Evolutionary conservation across 345 rosid species (phyloP), one percentile per base, ranked within the genome.

Genomic region (Cardamine chenopodiifolia): DNA sequence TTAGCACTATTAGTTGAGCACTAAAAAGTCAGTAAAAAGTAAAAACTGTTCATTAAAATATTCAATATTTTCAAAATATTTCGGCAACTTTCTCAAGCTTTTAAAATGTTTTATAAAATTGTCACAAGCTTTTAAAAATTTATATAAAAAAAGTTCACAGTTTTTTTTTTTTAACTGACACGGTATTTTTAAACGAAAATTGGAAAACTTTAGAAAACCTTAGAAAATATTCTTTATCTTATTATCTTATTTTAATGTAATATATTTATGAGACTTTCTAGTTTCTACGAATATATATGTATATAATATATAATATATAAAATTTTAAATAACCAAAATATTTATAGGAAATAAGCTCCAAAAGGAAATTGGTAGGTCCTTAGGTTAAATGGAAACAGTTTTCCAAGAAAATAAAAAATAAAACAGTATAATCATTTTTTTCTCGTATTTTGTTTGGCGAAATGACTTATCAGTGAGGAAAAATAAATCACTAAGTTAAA

Each of bases 361-460:
- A 31, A 40, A 42, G 39, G 39, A 56, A 45, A 74, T 17, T 34
- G 59, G 71, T 73, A 56, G 47, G 52, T 56, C 65, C 29, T 29
- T 42, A 73, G 39, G 58, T 58, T 73, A 55, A 73, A 65, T 26
- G 50, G 12, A 32, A 31, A 65, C 11, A 75, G 37, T 35, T 37
- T 74, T 66, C 62, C 7, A 39, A 26, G 23, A 6, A 13, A 29
- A 4, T 0, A 3, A 42, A 17, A 7, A 68, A 63, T 20, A 37
- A 20, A 76, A 76, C 8, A 69, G 8, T 42, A 25, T 61, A 61
- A 62, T 62, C 49, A 76, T 68, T 61, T 67, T 61, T 67, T 61
- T 34, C 70, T 69, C 70, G 64, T 76, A 45, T 68, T 69, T 62
- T 52, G 49, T 68, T 75, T 76, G 70, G 44, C 37, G 70, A 76